Conservation (phyloP, 805 yeast genomes). For the Zygoascus tannicola region DNA sequence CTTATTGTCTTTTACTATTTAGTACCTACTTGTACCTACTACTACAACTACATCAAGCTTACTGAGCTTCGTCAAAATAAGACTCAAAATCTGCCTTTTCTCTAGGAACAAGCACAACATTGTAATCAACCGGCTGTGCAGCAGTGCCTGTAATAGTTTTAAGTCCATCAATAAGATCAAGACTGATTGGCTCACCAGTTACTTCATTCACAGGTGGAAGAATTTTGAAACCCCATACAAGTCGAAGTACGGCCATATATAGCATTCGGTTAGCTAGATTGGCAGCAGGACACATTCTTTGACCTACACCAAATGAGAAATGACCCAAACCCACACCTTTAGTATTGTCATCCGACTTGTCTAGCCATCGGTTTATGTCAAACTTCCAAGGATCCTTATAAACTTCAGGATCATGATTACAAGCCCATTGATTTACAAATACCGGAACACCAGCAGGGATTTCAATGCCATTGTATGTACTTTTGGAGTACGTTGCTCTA, state of each 20-base stretch:
- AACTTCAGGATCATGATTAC: constrained; percentile 45
- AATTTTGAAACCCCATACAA: constrained; percentile 42
- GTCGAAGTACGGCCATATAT: constrained; percentile 45
- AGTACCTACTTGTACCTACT: too few species aligned
- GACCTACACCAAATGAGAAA: constrained; percentile 45
- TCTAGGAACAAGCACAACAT: constrained; percentile 18
- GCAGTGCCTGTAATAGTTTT: constrained; percentile 19
- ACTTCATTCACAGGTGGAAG: constrained; percentile 8
- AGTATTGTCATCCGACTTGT: neutral
- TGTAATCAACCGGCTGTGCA: constrained; percentile 18
- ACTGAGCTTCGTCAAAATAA: neutral
- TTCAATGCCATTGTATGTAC: constrained; percentile 2
- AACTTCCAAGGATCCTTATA: constrained; percentile 9
- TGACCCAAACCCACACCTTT: constrained; percentile 2
- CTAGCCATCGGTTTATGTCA: constrained; percentile 8
- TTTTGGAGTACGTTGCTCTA: constrained; percentile 3
- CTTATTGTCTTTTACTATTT: too few species aligned
- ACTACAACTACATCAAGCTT: too few species aligned
- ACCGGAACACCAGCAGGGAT: constrained; percentile 50
- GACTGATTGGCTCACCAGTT: constrained; percentile 10
- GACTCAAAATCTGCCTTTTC: constrained; percentile 10
- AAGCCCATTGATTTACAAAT: constrained; percentile 60
- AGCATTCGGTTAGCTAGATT: constrained; percentile 53
- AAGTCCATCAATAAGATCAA: constrained; percentile 18
- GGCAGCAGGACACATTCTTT: constrained; percentile 60